Percentiles rank a stretch among this genome's conserved stretches.
Evolutionary conservation across 352 stramenopile genomes (phyloP).

Genomic region (Pythium rhizo-oryzae): DNA sequence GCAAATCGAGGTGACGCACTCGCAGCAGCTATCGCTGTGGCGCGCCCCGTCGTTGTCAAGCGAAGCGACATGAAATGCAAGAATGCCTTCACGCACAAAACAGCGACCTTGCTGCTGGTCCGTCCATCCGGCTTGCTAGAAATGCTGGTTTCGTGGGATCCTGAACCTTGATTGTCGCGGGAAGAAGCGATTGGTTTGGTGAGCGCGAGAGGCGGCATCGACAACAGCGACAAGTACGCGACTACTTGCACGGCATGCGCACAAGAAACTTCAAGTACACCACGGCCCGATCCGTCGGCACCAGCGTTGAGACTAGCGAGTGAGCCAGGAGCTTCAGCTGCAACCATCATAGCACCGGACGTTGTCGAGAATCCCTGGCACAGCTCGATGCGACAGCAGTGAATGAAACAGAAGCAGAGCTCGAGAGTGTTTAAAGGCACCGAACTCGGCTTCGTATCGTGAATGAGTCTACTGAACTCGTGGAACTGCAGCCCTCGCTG

Average conservation of each 20-base stretch:
- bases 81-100: conserved; percentile 52
- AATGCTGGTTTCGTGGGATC: not conserved
- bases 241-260: conserved; percentile 7
- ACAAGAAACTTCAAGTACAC: conserved; percentile 23
- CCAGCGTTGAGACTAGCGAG: conserved; percentile 11
- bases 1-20: conserved; percentile 18
- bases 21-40: not conserved
- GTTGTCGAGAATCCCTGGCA: not conserved
- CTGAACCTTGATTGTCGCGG: not conserved
- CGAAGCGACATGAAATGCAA: conserved; percentile 53
- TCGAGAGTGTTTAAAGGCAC: conserved; percentile 45
- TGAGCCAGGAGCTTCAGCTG: not conserved
- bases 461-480: conserved; percentile 54
- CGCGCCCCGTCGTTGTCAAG: conserved; percentile 16
- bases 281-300: conserved; percentile 2
- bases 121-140: not conserved
- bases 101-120: conserved; percentile 37
- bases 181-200: not conserved
- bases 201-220: conserved; percentile 13
- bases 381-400: conserved; percentile 44
- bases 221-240: conserved; percentile 26
- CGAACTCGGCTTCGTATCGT: conserved; percentile 48
- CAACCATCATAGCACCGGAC: not conserved
- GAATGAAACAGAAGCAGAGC: conserved; percentile 62
- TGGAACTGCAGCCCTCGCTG: conserved; percentile 48